Base-by-base conservation (phyloP, 805 yeast genomes). In the Clavispora santaluciae region DNA sequence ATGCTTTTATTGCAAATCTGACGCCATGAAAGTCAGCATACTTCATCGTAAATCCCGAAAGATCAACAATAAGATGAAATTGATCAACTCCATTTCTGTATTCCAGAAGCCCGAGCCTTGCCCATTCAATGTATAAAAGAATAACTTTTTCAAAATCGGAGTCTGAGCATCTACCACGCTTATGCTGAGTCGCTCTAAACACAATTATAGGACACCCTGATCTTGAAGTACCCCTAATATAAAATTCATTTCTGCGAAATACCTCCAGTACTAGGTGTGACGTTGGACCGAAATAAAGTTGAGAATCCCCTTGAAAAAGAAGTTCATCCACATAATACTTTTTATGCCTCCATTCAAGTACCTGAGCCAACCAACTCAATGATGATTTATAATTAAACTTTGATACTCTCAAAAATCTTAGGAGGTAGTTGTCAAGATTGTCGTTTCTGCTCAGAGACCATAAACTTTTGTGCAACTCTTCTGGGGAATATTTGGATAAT, bases 1-100 rank as follows among this genome's bases (percentile, higher is more conserved):
- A 40, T 3, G 40, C 35, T 20, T 31, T 28, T 15, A 45, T 41
- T 8, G 35, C 26, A 33, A 45, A 48, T 23, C 37, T 44, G 20
- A 48, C 36, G 10, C 41, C 47, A 26, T 40, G 42, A 34, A 40
- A 30, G 35, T 48, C 51, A 13, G 48, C 47, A 30, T 45, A 45
- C 22, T 37, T 42, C 30, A 48, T 12, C n/a, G 47, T 38, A 24
- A 45, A 48, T 4, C 44, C 49, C 4, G 45, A 26, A 22, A 48
- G 23, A 34, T 48, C 49, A 22, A 48, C 43, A 10, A 48, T 15
- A 5, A 45, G 41, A 21, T 42, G 45, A 15, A 38, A 30, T 18
- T 35, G 46, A 30, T 43, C 49, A 2, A 40, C 17, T 6, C 47
- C 49, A 13, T 13, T 17, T 23, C 31, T 34, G 21, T 31, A 30